phyloP scores from a whole-genome alignment of 2,329 filamentous ascomycete genomes.

The Fusarium sacchari region DNA sequence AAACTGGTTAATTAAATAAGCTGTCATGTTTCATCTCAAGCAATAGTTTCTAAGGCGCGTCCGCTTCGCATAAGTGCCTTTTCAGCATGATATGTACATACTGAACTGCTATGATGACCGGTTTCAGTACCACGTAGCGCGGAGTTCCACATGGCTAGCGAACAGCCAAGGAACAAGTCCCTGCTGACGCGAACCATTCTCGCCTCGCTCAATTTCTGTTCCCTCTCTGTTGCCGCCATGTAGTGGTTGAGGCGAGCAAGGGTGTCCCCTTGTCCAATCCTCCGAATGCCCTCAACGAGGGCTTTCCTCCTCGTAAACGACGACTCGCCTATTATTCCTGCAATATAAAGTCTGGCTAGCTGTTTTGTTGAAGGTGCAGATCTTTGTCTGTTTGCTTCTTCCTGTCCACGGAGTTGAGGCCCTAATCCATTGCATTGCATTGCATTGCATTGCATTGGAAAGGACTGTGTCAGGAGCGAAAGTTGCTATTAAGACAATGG shows the following conservation, averaged over 20 bases:
- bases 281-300: slow-evolving; percentile 27
- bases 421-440: background rate
- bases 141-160: slow-evolving; percentile 25
- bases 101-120: slow-evolving; percentile 6
- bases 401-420: background rate
- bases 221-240: background rate
- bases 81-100: background rate
- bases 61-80: slow-evolving; percentile 16
- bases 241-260: slow-evolving; percentile 19
- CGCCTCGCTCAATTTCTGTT: slow-evolving; percentile 1
- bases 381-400: slow-evolving; percentile 22
- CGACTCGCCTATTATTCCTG: slow-evolving; percentile 24
- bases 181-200: background rate
- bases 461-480: background rate
- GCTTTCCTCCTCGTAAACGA: slow-evolving; percentile 27
- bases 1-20: slow-evolving; percentile 7
- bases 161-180: background rate
- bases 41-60: slow-evolving; percentile 1
- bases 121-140: slow-evolving; percentile 19
- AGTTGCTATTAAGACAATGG: background rate
- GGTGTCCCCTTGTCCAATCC: slow-evolving; percentile 16
- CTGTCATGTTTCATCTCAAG: background rate
- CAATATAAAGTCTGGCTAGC: slow-evolving; percentile 23
- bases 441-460: background rate
- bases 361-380: slow-evolving; percentile 37